phyloP scores from a whole-genome alignment of 148 eudicot species.

The Dianthus caryophyllus region DNA sequence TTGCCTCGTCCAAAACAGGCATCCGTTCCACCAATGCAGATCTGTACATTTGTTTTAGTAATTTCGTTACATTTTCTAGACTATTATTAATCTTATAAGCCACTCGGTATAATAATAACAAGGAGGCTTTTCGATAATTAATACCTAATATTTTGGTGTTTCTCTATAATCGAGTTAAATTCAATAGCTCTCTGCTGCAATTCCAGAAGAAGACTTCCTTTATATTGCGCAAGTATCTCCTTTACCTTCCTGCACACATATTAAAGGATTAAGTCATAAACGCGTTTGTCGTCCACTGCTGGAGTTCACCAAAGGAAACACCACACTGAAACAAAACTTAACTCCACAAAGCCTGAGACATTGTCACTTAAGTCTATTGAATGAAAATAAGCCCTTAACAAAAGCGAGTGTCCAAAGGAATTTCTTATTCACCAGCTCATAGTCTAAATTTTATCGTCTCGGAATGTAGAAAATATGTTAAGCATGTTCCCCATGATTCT shows the following conservation, averaged over 20 bases:
- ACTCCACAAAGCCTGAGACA: no score
- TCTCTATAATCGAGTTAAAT: constrained; percentile 72
- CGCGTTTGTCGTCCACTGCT: not conserved
- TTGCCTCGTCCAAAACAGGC: constrained; percentile 99
- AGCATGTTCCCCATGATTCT: not conserved
- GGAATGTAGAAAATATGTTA: not conserved
- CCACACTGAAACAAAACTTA: no score
- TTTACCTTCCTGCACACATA: constrained; percentile 58
- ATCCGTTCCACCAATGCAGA: constrained; percentile 81
- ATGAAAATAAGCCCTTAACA: no score
- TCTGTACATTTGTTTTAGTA: constrained; percentile 37
- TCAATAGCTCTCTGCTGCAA: constrained; percentile 96
- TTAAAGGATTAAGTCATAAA: not conserved
- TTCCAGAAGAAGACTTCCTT: constrained; percentile 86
- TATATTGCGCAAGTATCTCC: constrained; percentile 56
- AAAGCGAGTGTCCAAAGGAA: no score
- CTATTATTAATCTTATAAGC: not conserved
- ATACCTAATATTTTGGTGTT: constrained; percentile 79
- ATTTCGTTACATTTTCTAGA: constrained; percentile 8
- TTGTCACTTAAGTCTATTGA: no score
- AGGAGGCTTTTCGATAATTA: not conserved
- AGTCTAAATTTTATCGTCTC: not conserved
- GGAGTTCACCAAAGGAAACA: no score
- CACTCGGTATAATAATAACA: not conserved
- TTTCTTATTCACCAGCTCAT: not conserved